Evolutionary conservation across 805 yeast species (phyloP).

Genomic region (Starmerella tilneyi): DNA sequence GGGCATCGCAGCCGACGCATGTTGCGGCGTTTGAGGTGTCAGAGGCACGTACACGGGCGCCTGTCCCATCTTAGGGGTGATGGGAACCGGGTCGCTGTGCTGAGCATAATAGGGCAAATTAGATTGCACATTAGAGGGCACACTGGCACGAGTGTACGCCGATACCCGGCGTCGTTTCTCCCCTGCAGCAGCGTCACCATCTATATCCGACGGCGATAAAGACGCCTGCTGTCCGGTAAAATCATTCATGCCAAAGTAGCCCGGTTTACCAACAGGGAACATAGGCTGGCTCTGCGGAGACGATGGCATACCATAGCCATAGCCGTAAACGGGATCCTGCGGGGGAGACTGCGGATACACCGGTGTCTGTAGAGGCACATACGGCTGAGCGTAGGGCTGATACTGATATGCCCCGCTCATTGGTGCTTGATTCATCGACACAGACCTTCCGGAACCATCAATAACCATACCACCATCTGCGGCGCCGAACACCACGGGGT

Average conservation of each 20-base stretch:
- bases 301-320: constrained; percentile 3
- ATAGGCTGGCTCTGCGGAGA: constrained; percentile 4
- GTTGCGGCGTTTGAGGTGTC: constrained; percentile 17
- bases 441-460: constrained; percentile 2
- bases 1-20: background rate
- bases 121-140: too few species aligned
- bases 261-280: background rate
- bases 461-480: background rate
- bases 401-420: background rate
- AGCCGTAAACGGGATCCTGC: constrained; percentile 11
- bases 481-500: background rate
- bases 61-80: background rate
- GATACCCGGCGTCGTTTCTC: constrained; percentile 19
- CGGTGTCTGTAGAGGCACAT: constrained; percentile 3
- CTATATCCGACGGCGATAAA: background rate
- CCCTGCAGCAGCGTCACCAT: constrained; percentile 5
- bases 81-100: background rate
- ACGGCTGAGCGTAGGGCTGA: constrained; percentile 1
- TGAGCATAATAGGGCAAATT: too few species aligned
- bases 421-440: background rate
- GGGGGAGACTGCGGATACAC: constrained; percentile 19
- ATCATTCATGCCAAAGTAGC: constrained; percentile 10
- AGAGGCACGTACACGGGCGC: constrained; percentile 3
- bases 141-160: background rate
- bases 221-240: background rate